Evolutionary conservation across 139 green algal species (phyloP), one percentile per base, ranked within the genome.

Genomic region (Picochlorum sp.): DNA sequence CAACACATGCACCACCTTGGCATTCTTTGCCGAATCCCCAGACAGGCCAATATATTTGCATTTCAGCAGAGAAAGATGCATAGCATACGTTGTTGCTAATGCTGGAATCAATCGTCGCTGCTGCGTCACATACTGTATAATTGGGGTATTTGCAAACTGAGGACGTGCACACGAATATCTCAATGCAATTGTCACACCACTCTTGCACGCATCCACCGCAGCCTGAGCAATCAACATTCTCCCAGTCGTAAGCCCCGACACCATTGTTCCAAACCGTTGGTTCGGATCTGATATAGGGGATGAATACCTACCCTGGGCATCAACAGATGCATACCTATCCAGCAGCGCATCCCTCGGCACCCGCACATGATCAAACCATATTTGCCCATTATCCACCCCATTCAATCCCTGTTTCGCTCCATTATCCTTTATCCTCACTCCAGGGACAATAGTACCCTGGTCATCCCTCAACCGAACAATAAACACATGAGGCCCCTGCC

Each of bases 401-500:
- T 91, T 91, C 37, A 94, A 79, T 15, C 85, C 78, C 21, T 44
- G 57, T 41, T 72, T 72, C 15, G 66, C 28, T n/a, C 57, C 66
- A 28, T 66, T 63, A 62, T 72, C 66, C 0, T 21, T 31, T 21
- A 57, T 60, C 21, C 54, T 49, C 37, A 72, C 66, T 1, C 66
- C 73, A 13, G 61, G 67, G 45, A 61, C 37, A 21, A 49, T 31
- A 30, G 21, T 44, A 28, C 85, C 78, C 2, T 69, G 14, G 62
- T 90, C 86, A 61, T 95, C 83, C 3, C 90, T 74, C 49, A 96
- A 74, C 68, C 83, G 82, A 38, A 95, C 86, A 38, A 94, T 72
- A 70, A 96, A 96, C 20, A 95, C 89, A 57, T 96, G 90, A 13
- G 87, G 84, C 7, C 90, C 90, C 84, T 93, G 30, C 71, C 79